These are phyloP conservation scores for Penicillium coprophilum DNA, from an alignment of 495 filamentous ascomycete genomes.

Conservation along the genomic window DNA sequence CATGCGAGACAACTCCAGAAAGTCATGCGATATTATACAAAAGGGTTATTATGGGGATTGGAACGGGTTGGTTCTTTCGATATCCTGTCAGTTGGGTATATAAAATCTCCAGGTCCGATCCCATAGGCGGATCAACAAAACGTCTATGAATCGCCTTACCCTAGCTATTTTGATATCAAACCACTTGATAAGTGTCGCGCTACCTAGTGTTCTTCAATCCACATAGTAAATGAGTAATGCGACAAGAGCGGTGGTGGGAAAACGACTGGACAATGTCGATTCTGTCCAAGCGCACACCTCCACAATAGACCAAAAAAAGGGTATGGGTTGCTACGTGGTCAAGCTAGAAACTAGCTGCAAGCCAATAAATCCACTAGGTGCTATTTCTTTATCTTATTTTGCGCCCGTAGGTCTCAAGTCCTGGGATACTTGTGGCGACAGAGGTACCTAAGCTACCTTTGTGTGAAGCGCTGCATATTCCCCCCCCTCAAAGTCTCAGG, in stretches of 20 bases:
- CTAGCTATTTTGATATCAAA: slow-evolving; percentile 1
- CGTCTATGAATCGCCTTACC: slow-evolving; percentile 7
- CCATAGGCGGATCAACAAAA: slow-evolving; percentile 3
- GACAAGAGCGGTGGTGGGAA: slow-evolving; percentile 21
- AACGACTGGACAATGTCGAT: slow-evolving; percentile 18
- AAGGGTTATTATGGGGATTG: neutral
- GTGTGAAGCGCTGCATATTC: slow-evolving; percentile 7
- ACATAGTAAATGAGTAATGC: slow-evolving; percentile 19
- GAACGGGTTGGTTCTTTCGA: neutral
- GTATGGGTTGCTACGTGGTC: slow-evolving; percentile 11
- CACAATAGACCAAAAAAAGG: slow-evolving; percentile 9
- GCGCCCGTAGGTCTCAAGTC: neutral
- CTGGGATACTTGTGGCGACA: neutral
- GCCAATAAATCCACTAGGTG: slow-evolving; percentile 11
- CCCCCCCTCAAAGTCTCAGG: neutral
- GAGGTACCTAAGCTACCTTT: slow-evolving; percentile 16
- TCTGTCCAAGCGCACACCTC: slow-evolving; percentile 20
- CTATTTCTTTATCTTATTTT: slow-evolving; percentile 15
- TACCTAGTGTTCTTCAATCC: neutral
- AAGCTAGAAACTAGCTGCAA: slow-evolving; percentile 13
- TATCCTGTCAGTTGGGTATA: slow-evolving; percentile 2
- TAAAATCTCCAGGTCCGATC: slow-evolving; percentile 2
- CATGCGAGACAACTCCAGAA: slow-evolving; percentile 28
- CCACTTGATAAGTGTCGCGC: slow-evolving; percentile 16
- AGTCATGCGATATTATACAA: slow-evolving; percentile 26